Base-by-base conservation (phyloP, 345 rosid species). In the Linum tenue region DNA sequence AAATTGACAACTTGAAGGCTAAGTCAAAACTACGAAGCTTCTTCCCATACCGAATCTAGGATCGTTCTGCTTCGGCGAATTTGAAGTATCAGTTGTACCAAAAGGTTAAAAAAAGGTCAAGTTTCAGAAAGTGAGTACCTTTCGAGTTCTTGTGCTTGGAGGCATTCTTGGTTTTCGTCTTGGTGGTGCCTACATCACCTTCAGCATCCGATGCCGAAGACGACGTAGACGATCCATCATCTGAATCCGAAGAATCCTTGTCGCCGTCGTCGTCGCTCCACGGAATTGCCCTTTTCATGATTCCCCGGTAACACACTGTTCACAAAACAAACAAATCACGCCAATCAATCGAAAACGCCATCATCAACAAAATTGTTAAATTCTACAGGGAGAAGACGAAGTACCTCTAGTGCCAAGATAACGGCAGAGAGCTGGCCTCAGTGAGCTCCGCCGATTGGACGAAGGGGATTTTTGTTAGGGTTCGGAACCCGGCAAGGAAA, bases 261-360 rank as follows among this genome's bases (percentile, higher is more conserved):
- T 17, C 62, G 35, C 37, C 64, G 11, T 61, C 63, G 15, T 60
- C 64, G 35, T 78, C 84, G 51, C 71, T 75, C 84, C 89, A 84
- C 8, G 87, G 75, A 64, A 77, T 72, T 37, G 83, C 69, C 79
- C 92, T 79, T 76, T 86, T 86, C 92, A 62, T 62, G 51, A 48
- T 48, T 48, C 53, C 3, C 53, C 53, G 11, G 53, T 8, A 48
- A 48, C 44, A 48, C 53, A 5, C 53, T 48, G 53, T 15, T 12
- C 53, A 48, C 3, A 3, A 1, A 48, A 48, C 53, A 2, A 48
- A 48, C 14, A 9, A 48, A 48, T 48, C 53, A 48, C 1, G 53
- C 53, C 31, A 22, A 22, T 22, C 31, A 48, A 48, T 48, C 53
- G 14, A 3, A 12, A 48, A 48, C 53, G 11, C 14, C 2, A 48